A percentile compares a stretch with the other conserved stretches of the same genome.
phyloP scores from a whole-genome alignment of 805 yeast genomes.

The Teunomyces panamensis region DNA sequence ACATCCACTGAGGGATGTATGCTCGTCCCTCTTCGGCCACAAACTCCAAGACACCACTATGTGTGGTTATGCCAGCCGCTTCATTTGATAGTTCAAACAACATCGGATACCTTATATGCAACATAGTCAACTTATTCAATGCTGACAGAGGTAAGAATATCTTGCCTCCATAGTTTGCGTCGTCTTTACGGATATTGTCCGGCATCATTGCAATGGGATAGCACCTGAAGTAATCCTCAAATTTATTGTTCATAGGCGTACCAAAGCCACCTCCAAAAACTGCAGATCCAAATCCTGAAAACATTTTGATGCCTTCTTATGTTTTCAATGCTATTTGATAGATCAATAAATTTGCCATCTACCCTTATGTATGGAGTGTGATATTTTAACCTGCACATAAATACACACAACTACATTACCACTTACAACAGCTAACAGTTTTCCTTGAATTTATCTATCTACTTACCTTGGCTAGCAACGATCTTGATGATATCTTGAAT shows the following conservation, averaged over 20 bases:
- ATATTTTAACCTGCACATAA: not conserved
- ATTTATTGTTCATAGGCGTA: conserved; percentile 39
- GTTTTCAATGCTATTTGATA: not conserved
- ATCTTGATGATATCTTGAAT: conserved; percentile 27
- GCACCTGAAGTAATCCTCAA: conserved; percentile 87
- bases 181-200: conserved; percentile 65
- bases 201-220: conserved; percentile 92
- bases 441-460: not conserved
- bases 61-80: conserved; percentile 58
- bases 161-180: conserved; percentile 91
- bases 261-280: conserved; percentile 36
- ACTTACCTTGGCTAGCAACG: conserved; percentile 8
- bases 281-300: conserved; percentile 41
- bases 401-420: not conserved
- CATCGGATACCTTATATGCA: conserved; percentile 96
- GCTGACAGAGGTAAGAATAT: conserved; percentile 94
- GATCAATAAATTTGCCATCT: not conserved
- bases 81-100: conserved; percentile 76
- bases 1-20: conserved; percentile 96
- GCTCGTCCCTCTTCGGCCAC: conserved; percentile 97
- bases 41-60: conserved; percentile 94
- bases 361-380: not conserved
- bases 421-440: not conserved
- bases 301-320: conserved; percentile 21
- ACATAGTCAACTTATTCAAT: conserved; percentile 79